These are phyloP conservation scores for Acanthamoeba quina DNA, from an alignment of 208 protist genomes.

Conservation along the genomic window DNA sequence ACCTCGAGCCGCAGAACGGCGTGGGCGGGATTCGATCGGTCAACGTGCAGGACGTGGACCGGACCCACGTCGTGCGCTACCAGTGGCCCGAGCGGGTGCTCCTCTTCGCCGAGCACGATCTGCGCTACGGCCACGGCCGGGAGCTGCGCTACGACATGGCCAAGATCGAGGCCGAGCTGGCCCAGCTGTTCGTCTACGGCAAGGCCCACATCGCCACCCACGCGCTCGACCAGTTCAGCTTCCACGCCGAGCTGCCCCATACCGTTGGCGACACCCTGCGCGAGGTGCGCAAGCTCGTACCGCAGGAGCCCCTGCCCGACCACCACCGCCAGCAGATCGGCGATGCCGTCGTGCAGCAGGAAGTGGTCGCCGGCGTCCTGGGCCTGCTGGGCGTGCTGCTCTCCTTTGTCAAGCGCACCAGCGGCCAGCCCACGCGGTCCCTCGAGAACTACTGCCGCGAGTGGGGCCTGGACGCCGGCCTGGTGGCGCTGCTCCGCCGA, in stretches of 20 bases:
- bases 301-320: constrained; percentile 6
- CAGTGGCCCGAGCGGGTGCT: constrained; percentile 27
- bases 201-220: constrained; percentile 8
- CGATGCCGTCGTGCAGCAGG: constrained; percentile 27
- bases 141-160: not conserved
- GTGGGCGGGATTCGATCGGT: constrained; percentile 23
- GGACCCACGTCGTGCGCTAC: not conserved
- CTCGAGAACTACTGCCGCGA: not conserved
- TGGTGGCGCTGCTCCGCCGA: constrained; percentile 10
- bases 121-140: constrained; percentile 13
- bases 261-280: constrained; percentile 1
- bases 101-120: constrained; percentile 24
- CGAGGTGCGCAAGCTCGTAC: not conserved
- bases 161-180: constrained; percentile 28
- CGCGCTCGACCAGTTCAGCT: constrained; percentile 33
- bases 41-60: not conserved
- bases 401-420: constrained; percentile 8
- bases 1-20: not conserved
- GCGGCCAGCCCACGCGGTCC: constrained; percentile 23
- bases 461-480: constrained; percentile 29
- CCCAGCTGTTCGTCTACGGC: not conserved
- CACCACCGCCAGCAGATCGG: not conserved
- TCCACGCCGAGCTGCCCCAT: not conserved
- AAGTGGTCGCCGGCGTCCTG: not conserved
- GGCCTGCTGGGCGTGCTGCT: constrained; percentile 4